Evolutionary conservation across 2,329 filamentous ascomycete species (phyloP).

Genomic region (Curvularia sp.): DNA sequence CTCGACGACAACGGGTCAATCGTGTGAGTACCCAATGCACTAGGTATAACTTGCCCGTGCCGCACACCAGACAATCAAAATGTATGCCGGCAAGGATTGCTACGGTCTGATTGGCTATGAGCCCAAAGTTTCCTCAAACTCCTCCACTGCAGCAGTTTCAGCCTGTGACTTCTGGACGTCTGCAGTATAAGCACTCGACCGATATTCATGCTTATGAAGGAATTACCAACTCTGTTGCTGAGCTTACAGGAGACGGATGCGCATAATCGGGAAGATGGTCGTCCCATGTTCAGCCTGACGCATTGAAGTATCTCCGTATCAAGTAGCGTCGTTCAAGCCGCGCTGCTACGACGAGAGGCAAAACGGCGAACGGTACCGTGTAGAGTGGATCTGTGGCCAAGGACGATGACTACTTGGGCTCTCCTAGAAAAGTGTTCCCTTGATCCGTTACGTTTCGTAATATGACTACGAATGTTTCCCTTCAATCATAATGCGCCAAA

Average conservation of each 20-base stretch:
- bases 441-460: background rate
- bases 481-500: background rate
- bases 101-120: background rate
- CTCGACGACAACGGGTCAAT: background rate
- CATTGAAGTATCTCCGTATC: conserved; percentile 17
- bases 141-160: background rate
- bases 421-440: background rate
- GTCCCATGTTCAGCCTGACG: conserved; percentile 59
- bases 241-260: conserved; percentile 53
- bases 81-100: background rate
- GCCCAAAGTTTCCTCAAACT: background rate
- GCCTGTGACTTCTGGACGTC: background rate
- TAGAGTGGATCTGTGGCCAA: background rate
- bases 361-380: background rate
- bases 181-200: too few relatives aligned
- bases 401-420: background rate
- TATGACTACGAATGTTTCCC: background rate
- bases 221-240: conserved; percentile 7
- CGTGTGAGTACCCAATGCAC: background rate
- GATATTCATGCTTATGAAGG: too few relatives aligned
- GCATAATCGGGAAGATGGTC: conserved; percentile 61
- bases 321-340: background rate
- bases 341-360: background rate
- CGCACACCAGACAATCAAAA: background rate
- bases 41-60: background rate